phyloP scores from a whole-genome alignment of 352 stramenopile species.

The Globisporangium sylvaticum region DNA sequence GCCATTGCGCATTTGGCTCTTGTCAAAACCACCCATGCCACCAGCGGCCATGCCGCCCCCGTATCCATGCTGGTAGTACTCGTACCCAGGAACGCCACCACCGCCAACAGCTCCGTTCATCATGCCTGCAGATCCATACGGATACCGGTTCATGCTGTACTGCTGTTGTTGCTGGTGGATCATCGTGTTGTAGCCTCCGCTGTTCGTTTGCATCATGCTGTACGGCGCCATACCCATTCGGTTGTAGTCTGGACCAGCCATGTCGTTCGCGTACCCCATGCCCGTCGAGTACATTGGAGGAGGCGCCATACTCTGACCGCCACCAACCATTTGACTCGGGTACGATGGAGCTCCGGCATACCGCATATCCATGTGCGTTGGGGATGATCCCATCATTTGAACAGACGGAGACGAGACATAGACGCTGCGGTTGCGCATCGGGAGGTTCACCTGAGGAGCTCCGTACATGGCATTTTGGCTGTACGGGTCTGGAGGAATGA shows the following conservation, averaged over 20 bases:
- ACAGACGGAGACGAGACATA: slow-evolving; percentile 29
- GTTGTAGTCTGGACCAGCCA: slow-evolving; percentile 17
- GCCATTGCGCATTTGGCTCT: slow-evolving; percentile 38
- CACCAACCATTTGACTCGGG: slow-evolving; percentile 22
- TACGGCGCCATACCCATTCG: slow-evolving; percentile 27
- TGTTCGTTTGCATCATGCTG: slow-evolving; percentile 13
- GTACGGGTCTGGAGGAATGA: slow-evolving; percentile 24
- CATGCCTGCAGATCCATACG: slow-evolving; percentile 31
- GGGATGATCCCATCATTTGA: slow-evolving; percentile 18
- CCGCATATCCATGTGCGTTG: slow-evolving; percentile 15
- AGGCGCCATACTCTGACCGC: slow-evolving; percentile 19
- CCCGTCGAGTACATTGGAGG: slow-evolving; percentile 22
- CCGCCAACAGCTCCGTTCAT: slow-evolving; percentile 3
- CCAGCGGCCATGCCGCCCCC: slow-evolving; percentile 10
- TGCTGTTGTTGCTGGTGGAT: slow-evolving; percentile 32
- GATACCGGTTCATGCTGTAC: slow-evolving; percentile 43
- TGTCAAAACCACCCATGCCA: slow-evolving; percentile 46
- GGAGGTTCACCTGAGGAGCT: slow-evolving; percentile 51
- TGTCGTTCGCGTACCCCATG: slow-evolving; percentile 33
- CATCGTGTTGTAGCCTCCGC: slow-evolving; percentile 24
- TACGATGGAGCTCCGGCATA: slow-evolving; percentile 8
- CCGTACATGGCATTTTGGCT: slow-evolving; percentile 25
- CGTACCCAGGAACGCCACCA: slow-evolving; percentile 28
- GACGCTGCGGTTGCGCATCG: slow-evolving; percentile 43
- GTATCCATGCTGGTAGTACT: slow-evolving; percentile 36